phyloP scores from a whole-genome alignment of 305 asterid species.

The Fraxinus greggii region DNA sequence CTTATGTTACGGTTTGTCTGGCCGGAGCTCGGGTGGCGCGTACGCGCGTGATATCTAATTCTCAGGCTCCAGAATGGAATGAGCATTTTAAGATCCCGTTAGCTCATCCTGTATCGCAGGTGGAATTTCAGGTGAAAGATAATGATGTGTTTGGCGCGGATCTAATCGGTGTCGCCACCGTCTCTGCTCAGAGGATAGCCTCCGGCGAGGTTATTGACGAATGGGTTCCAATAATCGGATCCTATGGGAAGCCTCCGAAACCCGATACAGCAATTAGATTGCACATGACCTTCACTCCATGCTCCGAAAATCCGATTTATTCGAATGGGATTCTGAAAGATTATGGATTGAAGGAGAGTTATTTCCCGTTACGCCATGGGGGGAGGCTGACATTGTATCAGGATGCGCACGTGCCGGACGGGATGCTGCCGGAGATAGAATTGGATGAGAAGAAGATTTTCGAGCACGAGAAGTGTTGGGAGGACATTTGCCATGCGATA shows the following conservation, averaged over 20 bases:
- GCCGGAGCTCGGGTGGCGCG: slow-evolving; percentile 88
- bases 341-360: slow-evolving; percentile 58
- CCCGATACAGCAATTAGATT: slow-evolving; percentile 63
- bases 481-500: slow-evolving; percentile 81
- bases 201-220: slow-evolving; percentile 70
- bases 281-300: slow-evolving; percentile 52
- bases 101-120: slow-evolving; percentile 85
- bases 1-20: slow-evolving; percentile 78
- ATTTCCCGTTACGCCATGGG: slow-evolving; percentile 78
- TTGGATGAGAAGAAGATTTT: slow-evolving; percentile 40
- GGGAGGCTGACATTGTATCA: slow-evolving; percentile 78
- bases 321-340: slow-evolving; percentile 37
- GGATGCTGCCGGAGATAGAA: slow-evolving; percentile 60
- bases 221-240: slow-evolving; percentile 74
- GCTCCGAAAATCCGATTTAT: slow-evolving; percentile 39
- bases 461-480: slow-evolving; percentile 81
- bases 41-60: slow-evolving; percentile 74
- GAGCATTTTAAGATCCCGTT: slow-evolving; percentile 75
- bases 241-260: slow-evolving; percentile 63
- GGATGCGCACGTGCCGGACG: slow-evolving; percentile 81
- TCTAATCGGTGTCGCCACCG: slow-evolving; percentile 65
- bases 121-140: slow-evolving; percentile 86
- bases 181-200: slow-evolving; percentile 51
- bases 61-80: slow-evolving; percentile 82
- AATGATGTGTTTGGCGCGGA: slow-evolving; percentile 94